These are phyloP conservation scores for Ilex aquifolium DNA, from an alignment of 257 asterid species.

Conservation along the genomic window DNA sequence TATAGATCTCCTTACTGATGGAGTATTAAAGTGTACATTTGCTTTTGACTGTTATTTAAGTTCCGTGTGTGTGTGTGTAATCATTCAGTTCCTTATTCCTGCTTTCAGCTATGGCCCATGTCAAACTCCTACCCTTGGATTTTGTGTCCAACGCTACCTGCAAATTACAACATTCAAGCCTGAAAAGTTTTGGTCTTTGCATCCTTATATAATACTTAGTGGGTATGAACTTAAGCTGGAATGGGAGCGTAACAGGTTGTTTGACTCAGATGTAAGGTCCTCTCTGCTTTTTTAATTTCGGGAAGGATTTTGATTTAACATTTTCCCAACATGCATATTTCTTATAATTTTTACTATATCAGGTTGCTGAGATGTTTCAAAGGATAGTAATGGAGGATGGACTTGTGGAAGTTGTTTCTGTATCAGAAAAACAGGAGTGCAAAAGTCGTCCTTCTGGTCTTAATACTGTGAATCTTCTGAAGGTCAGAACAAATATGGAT, in stretches of 20 bases:
- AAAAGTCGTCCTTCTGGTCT: conserved; percentile 85
- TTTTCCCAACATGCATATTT: conserved; percentile 10
- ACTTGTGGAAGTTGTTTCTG: conserved; percentile 41
- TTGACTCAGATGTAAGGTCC: conserved; percentile 71
- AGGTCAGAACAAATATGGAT: conserved; percentile 39
- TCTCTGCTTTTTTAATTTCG: background rate
- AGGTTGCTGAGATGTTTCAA: conserved; percentile 70
- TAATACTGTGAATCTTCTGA: conserved; percentile 88
- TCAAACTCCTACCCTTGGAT: conserved; percentile 92
- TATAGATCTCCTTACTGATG: too few relatives aligned
- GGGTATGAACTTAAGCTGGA: conserved; percentile 84
- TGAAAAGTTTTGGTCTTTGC: conserved; percentile 75
- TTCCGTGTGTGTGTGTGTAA: background rate
- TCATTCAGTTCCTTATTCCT: conserved; percentile 15
- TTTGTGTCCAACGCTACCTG: conserved; percentile 86
- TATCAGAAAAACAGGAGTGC: conserved; percentile 67
- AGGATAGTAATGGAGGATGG: conserved; percentile 59
- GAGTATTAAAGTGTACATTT: too few relatives aligned
- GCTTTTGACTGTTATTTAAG: too few relatives aligned
- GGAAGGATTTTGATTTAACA: too few relatives aligned
- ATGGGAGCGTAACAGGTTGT: conserved; percentile 77
- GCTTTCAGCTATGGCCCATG: conserved; percentile 87
- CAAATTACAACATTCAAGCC: conserved; percentile 77
- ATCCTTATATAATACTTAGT: conserved; percentile 59
- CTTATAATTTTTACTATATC: conserved; percentile 18